Base-by-base conservation (phyloP, 352 stramenopile genomes). In the Phytophthora rubi region DNA sequence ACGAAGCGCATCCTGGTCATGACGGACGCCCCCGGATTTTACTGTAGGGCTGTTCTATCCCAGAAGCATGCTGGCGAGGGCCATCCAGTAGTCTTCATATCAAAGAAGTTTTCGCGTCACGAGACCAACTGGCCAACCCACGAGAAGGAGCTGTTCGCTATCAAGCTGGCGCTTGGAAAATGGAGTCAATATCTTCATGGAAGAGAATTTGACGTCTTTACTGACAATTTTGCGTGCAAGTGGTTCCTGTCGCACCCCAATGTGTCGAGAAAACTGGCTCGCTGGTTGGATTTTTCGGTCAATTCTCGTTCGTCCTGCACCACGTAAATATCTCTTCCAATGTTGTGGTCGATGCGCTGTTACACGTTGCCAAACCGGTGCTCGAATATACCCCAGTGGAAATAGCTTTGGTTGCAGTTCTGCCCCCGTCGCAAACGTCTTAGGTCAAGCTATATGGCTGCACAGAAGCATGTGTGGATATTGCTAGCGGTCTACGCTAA, bases 131-230 rank as follows among this genome's bases (percentile, higher is more conserved):
- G 44, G 53, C 62, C 53, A 3, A 42, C 51, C 1, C 33, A 62
- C 23, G 62, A 70, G 32, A 63, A 64, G 23, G 62, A 64, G 18
- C 9, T 70, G 15, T 70, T 54, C 10, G 45, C 62, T 1, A 70
- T 63, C 16, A 70, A 70, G 47, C 6, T 64, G 10, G 53, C 21
- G 2, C 28, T 64, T 0, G 12, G 10, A 1, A 63, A 64, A 7
- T 70, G 54, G 54, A 7, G 54, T 9, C 47, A 64, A 8, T 70
- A 70, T 63, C 10, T 55, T 3, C 28, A 59, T 39, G 62, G 16
- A 9, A 10, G 12, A 0, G 33, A 70, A 6, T 70, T 70, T 42
- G 44, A 64, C 45, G n/a, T 64, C n/a, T 70, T 57, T 23, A 70
- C 45, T 1, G 33, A 59, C 21, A 64, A 63, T n/a, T 33, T 3